A percentile compares a stretch with the other conserved stretches of the same genome.
Conservation (phyloP, 2,329 filamentous ascomycete species). For the Xylariaceae sp. region DNA sequence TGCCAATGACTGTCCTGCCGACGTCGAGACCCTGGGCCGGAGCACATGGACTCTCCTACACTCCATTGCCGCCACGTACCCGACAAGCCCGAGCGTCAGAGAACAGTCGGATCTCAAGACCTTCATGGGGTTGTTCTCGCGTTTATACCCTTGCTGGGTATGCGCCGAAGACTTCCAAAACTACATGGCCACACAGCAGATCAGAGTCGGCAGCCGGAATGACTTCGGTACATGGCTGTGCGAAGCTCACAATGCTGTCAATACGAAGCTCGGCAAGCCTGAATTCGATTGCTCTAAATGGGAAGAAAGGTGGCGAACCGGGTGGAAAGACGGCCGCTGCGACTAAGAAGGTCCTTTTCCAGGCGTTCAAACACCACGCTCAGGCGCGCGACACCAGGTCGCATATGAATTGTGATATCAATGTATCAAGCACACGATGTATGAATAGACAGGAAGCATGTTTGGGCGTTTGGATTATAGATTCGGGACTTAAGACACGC, state of each 20-base stretch:
- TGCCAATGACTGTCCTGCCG: conserved; percentile 75
- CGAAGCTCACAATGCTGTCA: conserved; percentile 82
- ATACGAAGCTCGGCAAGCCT: conserved; percentile 83
- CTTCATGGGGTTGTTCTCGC: conserved; percentile 78
- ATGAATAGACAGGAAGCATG: no score
- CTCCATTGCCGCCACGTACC: conserved; percentile 84
- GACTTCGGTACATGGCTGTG: conserved; percentile 82
- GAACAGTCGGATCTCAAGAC: conserved; percentile 73
- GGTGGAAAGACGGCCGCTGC: conserved; percentile 70
- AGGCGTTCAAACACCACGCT: no score
- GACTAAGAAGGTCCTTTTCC: conserved; percentile 31
- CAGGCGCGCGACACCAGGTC: no score
- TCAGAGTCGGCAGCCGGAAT: conserved; percentile 54
- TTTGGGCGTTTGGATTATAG: no score
- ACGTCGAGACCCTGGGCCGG: conserved; percentile 82
- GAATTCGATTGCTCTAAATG: conserved; percentile 85
- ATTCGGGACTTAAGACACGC: no score
- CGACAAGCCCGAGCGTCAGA: conserved; percentile 58
- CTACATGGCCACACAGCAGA: conserved; percentile 72
- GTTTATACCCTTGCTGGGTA: conserved; percentile 91
- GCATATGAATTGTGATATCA: no score
- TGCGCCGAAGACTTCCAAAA: conserved; percentile 87
- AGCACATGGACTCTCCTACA: conserved; percentile 93
- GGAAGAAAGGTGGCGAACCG: conserved; percentile 93
- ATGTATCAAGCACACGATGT: no score